Base-by-base conservation (phyloP, 2,329 filamentous ascomycete genomes). In the Emmonsiellopsis sp. region DNA sequence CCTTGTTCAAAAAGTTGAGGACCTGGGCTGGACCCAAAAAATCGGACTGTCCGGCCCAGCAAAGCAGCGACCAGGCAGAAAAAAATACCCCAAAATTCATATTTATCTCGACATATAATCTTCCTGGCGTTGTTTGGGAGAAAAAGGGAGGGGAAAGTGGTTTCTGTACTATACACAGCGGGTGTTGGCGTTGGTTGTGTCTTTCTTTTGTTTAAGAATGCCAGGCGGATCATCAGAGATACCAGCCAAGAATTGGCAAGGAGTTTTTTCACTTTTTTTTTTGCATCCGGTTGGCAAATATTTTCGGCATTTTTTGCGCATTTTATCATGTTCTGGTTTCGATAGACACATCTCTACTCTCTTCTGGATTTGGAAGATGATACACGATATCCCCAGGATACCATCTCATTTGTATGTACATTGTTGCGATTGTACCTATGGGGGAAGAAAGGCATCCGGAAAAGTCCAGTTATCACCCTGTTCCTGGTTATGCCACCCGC, bases 301-400 rank as follows among this genome's bases (percentile, higher is more conserved):
- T 26, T 5, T 26, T 26, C 5, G 3, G 20, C 3, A 2, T 3
- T 26, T 54, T 59, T 58, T 60, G 60, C 61, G 60, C 55, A 58
- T 59, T 55, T 55, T 57, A 47, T 46, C 30, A 42, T 31, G 51
- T 53, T 53, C 51, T 53, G 43, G 43, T 53, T 47, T 47, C 43
- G 26, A 46, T 59, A 61, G 59, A 59, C 55, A 58, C 56, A 51
- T 58, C 57, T 58, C 58, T 55, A 57, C 59, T 61, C 59, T 57
- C 53, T 55, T 51, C 56, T 53, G 35, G 52, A 51, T 44, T 26
- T 26, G 37, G 15, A 30, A 54, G 44, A 44, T 50, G 51, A 31
- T 15, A 46, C 30, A 32, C 31, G 59, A 78, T 78, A 60, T 13
- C 16, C 26, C 20, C 20, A 15, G 31, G 34, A 20, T 49, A 16